Base-by-base conservation (phyloP, 192 early-diverging fungal genomes). In the Diversispora eburnea region DNA sequence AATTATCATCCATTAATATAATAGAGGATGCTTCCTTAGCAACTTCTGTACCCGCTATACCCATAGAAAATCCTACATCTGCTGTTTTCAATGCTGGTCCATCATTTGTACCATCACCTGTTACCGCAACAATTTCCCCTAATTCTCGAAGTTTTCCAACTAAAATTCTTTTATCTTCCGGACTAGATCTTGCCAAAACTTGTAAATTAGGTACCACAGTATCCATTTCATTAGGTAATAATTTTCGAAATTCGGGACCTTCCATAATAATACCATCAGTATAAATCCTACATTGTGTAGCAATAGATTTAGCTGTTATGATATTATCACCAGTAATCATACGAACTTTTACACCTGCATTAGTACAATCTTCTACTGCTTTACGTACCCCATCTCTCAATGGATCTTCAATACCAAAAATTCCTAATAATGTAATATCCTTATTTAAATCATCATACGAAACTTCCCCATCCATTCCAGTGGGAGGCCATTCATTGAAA, bases 61-160 rank as follows among this genome's bases (percentile, higher is more conserved):
- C 98, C 98, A 99, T 99, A 46, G 89, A 89, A 80, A 99, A 99
- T 12, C 98, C 98, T 45, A 99, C 94, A 76, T 98, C 96, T 62
- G 98, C 93, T 56, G 88, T 83, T 77, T 94, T 94, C 58, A 99
- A 83, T 10, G 98, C 98, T 15, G 91, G 91, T 0, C 92, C 98
- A 79, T 99, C 98, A 79, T 99, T 99, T n/a, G 98, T 98, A 9
- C 98, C 98, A 83, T 99, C 98, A 42, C 98, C 98, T 51, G 97
- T 99, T 0, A 99, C 97, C 0, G 98, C 95, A 5, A 99, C 98
- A 58, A 96, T 93, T 78, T 98, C 94, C 56, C 94, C 93, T 54
- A 97, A 83, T 51, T 89, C 84, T 77, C 93, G 94, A 70, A 99
- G 83, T 73, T 91, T 86, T 45, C 89, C 85, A 8, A 99, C 97